phyloP scores from a whole-genome alignment of 495 filamentous ascomycete genomes.

The Opeltia flavorubescens region DNA sequence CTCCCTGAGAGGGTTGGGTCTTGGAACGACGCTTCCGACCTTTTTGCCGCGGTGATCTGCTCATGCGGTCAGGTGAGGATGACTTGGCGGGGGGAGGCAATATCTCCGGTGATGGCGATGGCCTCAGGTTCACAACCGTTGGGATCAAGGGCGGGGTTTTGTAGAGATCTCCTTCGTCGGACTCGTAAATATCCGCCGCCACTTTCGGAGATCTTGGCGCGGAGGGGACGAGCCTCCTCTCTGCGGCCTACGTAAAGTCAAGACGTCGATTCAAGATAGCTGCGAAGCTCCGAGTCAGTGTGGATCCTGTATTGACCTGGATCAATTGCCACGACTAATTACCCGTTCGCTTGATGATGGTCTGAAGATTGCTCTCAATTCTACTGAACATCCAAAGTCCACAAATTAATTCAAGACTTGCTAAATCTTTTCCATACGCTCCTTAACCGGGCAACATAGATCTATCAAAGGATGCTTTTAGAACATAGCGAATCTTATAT shows the following conservation, averaged over 20 bases:
- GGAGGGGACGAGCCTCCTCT: constrained; percentile 13
- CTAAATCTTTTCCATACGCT: too few species aligned
- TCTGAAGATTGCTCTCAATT: too few species aligned
- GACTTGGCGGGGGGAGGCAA: constrained; percentile 9
- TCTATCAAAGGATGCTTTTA: too few species aligned
- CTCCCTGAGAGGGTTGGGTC: constrained; percentile 24
- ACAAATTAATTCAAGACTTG: too few species aligned
- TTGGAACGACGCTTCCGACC: constrained; percentile 25
- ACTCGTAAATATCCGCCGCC: constrained; percentile 27
- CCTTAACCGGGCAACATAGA: too few species aligned
- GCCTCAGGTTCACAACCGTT: constrained; percentile 16
- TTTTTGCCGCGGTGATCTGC: constrained; percentile 7
- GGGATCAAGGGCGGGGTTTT: constrained; percentile 18
- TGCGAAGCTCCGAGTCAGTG: too few species aligned
- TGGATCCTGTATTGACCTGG: too few species aligned
- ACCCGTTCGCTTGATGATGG: too few species aligned
- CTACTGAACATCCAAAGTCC: too few species aligned
- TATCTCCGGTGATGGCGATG: constrained; percentile 18
- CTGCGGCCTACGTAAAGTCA: constrained; percentile 1
- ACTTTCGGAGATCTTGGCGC: constrained; percentile 14
- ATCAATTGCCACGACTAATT: too few species aligned
- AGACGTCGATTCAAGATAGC: too few species aligned
- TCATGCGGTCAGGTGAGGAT: constrained; percentile 10
- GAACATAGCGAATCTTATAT: too few species aligned
- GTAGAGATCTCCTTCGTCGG: constrained; percentile 26